Conservation (phyloP, 106 monocot species). For the Apostasia ramifera region DNA sequence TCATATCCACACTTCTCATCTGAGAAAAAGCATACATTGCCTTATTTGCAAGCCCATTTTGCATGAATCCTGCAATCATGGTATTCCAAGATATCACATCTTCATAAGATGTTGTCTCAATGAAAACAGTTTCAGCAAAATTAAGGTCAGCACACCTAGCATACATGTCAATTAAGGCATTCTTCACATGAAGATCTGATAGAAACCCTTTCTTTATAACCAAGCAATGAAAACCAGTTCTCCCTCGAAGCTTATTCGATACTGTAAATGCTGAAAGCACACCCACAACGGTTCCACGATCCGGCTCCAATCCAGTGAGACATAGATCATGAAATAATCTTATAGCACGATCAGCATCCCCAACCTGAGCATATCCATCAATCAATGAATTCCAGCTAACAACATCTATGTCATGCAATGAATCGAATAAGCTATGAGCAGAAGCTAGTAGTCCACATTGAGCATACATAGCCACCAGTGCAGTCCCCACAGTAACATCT, state of each 20-base stretch:
- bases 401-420: slow-evolving; percentile 27
- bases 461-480: slow-evolving; percentile 67
- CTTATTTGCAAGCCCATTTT: slow-evolving; percentile 42
- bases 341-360: slow-evolving; percentile 44
- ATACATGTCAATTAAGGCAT: slow-evolving; percentile 70
- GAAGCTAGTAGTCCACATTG: slow-evolving; percentile 47
- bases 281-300: slow-evolving; percentile 63
- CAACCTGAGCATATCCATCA: slow-evolving; percentile 59
- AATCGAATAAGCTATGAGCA: slow-evolving; percentile 44
- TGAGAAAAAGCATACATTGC: slow-evolving; percentile 40
- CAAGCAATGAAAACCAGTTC: slow-evolving; percentile 41
- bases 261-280: slow-evolving; percentile 53
- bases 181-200: slow-evolving; percentile 57
- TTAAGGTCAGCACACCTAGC: slow-evolving; percentile 47
- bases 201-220: slow-evolving; percentile 44
- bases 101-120: not conserved
- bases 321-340: slow-evolving; percentile 33
- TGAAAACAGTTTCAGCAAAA: slow-evolving; percentile 43
- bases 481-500: slow-evolving; percentile 37
- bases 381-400: slow-evolving; percentile 73
- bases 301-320: slow-evolving; percentile 23
- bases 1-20: slow-evolving; percentile 35
- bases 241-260: slow-evolving; percentile 15
- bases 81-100: slow-evolving; percentile 75
- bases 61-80: slow-evolving; percentile 63